Evolutionary conservation across 805 yeast species (phyloP), one percentile per base, ranked within the genome.

Genomic region (Lipomyces yamadae): DNA sequence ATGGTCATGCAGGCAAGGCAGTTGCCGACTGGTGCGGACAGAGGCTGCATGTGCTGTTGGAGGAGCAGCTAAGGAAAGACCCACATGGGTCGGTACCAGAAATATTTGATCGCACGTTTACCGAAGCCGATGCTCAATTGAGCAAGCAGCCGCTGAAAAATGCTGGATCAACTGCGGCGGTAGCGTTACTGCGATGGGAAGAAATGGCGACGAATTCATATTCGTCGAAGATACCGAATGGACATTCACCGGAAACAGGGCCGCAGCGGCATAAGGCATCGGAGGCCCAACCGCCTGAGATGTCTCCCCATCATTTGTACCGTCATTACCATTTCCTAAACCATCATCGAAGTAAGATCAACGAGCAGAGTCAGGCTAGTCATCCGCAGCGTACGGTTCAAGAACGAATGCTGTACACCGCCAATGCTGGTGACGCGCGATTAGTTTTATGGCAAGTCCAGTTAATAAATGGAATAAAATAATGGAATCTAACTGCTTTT

Each of bases 1-100:
- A 94, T 78, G 99, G 99, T 10, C 99, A 94, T 79, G 98, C 98
- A 1, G 99, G 99, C 30, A 87, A 87, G 63, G 91, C 87, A 72
- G 89, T 96, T 7, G 96, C 99, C 1, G 86, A 94, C 73, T 93
- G 97, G 96, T 92, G 98, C 80, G 96, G 97, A 0, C 87, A 91
- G 69, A 87, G 90, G 73, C 77, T 94, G 65, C 98, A 94, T 76
- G 84, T 82, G 62, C 82, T 92, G 29, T 75, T 86, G 62, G 79
- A 77, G 45, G 75, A 64, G 5, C 72, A 68, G 77, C 77, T 62
- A 74, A 54, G 57, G 69, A 70, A 48, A 32, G 75, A 76, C 34
- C 69, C 71, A 34, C 59, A 54, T 60, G 53, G 56, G 89, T 88
- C 77, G 2, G 82, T 92, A 65, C 80, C 93, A 70, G 88, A 85